Conservation (phyloP, 768 basidiomycete genomes). For the Hypsizygus marmoreus region DNA sequence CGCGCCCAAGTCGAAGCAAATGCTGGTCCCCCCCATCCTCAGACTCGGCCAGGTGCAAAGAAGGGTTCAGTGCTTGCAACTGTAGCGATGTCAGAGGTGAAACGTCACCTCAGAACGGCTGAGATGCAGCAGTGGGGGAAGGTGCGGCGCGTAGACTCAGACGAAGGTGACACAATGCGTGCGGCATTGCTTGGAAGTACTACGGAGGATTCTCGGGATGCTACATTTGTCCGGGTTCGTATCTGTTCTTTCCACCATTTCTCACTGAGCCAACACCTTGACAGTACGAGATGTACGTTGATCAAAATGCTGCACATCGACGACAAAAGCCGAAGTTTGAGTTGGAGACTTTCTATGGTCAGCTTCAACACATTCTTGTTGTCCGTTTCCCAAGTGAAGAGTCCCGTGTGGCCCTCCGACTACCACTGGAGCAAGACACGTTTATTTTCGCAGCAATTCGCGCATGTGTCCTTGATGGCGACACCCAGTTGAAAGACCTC, state of each 20-base stretch:
- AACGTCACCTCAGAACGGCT: constrained; percentile 10
- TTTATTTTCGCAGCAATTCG: constrained; percentile 27
- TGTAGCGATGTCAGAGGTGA: constrained; percentile 10
- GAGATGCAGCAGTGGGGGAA: constrained; percentile 29
- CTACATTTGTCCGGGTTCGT: constrained; percentile 34
- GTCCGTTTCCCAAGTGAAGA: constrained; percentile 14
- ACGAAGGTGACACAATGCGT: constrained; percentile 31
- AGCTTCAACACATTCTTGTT: constrained; percentile 28
- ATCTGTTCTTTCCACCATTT: constrained; percentile 5
- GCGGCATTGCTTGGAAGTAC: constrained; percentile 11
- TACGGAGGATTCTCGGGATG: constrained; percentile 29
- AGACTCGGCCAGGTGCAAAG: not conserved
- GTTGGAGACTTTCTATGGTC: constrained; percentile 30
- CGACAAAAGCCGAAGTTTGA: not conserved
- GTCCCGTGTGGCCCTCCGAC: not conserved
- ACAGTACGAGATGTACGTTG: constrained; percentile 35
- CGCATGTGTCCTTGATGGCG: constrained; percentile 16
- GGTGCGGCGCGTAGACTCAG: constrained; percentile 25
- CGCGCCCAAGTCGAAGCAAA: not conserved
- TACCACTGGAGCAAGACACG: constrained; percentile 4
- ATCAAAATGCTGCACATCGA: constrained; percentile 21
- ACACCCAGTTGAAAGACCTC: constrained; percentile 5
- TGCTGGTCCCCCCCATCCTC: too few species aligned
- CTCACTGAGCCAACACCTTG: not conserved
- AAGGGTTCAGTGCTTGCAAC: constrained; percentile 14